Evolutionary conservation across 73 alveolate species (phyloP).

Genomic region (Tetrahymena elliotti): DNA sequence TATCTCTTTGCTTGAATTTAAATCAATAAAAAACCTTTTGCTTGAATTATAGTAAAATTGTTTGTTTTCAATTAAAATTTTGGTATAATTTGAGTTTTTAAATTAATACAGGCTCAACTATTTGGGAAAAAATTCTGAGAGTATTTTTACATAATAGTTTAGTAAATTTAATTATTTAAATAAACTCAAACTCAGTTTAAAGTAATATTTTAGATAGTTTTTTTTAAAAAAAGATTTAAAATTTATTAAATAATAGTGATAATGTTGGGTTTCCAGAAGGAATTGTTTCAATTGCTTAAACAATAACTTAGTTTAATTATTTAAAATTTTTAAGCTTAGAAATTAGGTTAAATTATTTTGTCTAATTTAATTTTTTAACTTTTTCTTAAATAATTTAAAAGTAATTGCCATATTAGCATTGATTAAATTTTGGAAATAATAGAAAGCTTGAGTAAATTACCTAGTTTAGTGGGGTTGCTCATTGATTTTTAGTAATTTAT

Average conservation of each 20-base stretch:
- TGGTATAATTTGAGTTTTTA: too few relatives aligned
- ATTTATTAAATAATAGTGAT: not conserved
- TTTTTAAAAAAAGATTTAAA: too few relatives aligned
- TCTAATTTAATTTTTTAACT: too few relatives aligned
- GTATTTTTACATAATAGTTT: not conserved
- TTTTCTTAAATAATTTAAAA: too few relatives aligned
- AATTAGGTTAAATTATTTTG: not conserved
- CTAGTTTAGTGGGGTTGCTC: not conserved
- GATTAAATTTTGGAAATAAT: not conserved
- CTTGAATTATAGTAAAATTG: not conserved
- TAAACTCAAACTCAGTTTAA: not conserved
- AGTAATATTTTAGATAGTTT: not conserved
- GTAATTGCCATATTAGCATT: not conserved
- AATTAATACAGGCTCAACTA: not conserved
- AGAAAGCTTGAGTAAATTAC: not conserved
- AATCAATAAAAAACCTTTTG: not conserved
- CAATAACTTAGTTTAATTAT: too few relatives aligned
- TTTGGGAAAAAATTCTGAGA: not conserved
- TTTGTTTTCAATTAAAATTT: too few relatives aligned
- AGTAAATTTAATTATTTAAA: too few relatives aligned
- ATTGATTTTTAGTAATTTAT: not conserved
- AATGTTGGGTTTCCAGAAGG: not conserved
- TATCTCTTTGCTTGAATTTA: too few relatives aligned
- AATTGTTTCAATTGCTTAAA: not conserved
- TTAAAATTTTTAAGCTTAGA: not conserved